These are phyloP conservation scores for Capsicum chinense DNA, from an alignment of 257 asterid species.

Conservation along the genomic window DNA sequence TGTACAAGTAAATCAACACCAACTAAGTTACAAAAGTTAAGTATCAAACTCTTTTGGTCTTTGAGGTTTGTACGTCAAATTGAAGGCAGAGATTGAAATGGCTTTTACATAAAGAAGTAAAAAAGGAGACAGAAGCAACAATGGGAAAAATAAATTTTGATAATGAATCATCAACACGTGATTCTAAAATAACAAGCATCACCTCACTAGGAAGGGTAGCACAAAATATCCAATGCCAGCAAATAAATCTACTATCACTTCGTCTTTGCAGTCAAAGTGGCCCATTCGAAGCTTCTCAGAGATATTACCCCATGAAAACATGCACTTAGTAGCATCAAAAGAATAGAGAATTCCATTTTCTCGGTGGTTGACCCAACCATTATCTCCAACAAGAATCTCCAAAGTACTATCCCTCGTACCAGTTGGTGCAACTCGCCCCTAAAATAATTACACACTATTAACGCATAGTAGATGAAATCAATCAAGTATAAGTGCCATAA, in stretches of 20 bases:
- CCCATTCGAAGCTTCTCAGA: conserved; percentile 94
- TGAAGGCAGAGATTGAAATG: not conserved
- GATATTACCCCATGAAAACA: conserved; percentile 99
- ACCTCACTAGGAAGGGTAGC: conserved; percentile 96
- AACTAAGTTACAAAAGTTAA: too few species aligned
- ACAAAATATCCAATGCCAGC: conserved; percentile 96
- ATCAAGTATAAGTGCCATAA: conserved; percentile 9
- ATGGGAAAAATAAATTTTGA: not conserved
- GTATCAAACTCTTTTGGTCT: not conserved
- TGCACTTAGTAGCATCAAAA: conserved; percentile 90
- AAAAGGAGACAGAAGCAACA: not conserved
- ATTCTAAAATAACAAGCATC: not conserved
- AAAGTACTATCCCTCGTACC: conserved; percentile 94
- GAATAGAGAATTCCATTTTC: conserved; percentile 90
- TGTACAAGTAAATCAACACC: too few species aligned
- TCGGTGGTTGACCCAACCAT: conserved; percentile 95
- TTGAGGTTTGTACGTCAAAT: not conserved
- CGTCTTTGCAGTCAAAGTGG: conserved; percentile 70
- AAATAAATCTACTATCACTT: conserved; percentile 88
- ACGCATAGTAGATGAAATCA: conserved; percentile 13
- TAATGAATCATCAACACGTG: not conserved
- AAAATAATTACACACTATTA: conserved; percentile 39
- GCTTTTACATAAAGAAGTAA: not conserved
- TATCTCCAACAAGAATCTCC: conserved; percentile 90
- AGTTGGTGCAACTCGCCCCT: conserved; percentile 79